These are phyloP conservation scores for Trypanosoma congolense DNA, from an alignment of 208 protist species.

Conservation along the genomic window DNA sequence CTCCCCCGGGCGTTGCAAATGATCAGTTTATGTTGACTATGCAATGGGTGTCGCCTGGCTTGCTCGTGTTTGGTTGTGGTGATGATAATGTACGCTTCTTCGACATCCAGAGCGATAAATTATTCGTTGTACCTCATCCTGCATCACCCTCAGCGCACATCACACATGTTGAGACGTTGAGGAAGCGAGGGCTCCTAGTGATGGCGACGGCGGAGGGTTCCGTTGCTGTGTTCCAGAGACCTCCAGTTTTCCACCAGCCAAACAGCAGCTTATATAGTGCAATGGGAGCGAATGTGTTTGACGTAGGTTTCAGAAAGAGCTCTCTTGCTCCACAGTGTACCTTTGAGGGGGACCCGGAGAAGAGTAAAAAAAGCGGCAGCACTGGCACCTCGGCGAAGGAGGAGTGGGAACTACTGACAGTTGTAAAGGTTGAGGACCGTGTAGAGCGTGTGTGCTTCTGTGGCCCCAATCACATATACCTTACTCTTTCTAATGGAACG, in stretches of 20 bases:
- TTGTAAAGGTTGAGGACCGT: conserved; percentile 57
- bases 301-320: background rate
- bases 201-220: conserved; percentile 67
- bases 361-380: conserved; percentile 1
- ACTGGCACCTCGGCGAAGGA: conserved; percentile 26
- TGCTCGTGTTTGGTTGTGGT: conserved; percentile 73
- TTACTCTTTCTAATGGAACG: conserved; percentile 42
- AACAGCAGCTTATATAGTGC: background rate
- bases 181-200: conserved; percentile 35
- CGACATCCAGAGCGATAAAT: conserved; percentile 63
- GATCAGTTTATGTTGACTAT: conserved; percentile 49
- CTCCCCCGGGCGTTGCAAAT: conserved; percentile 14
- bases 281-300: background rate
- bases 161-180: conserved; percentile 40
- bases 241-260: background rate
- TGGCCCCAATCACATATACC: conserved; percentile 49
- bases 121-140: conserved; percentile 66
- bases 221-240: conserved; percentile 53
- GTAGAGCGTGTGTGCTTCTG: conserved; percentile 62
- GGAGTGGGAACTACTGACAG: conserved; percentile 68
- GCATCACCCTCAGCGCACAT: conserved; percentile 35
- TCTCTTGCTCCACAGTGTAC: background rate
- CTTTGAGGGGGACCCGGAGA: background rate
- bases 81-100: conserved; percentile 84
- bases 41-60: conserved; percentile 59